Percentiles rank a stretch among this genome's conserved stretches.
These are phyloP conservation scores for Heliamphora pulchella DNA, from an alignment of 179 eudicot species.

Conservation along the genomic window DNA sequence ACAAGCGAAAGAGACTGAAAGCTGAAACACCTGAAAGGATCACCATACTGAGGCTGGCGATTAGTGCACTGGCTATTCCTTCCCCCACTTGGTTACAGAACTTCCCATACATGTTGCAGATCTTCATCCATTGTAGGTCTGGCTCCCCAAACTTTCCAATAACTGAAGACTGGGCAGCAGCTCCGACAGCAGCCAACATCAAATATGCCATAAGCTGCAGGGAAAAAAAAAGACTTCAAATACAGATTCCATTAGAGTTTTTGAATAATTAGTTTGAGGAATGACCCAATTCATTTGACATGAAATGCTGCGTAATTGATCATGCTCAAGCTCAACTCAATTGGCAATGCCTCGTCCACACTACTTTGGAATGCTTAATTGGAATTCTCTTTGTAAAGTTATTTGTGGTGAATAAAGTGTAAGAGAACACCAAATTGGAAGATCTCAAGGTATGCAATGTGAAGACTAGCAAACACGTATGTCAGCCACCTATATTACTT, in stretches of 20 bases:
- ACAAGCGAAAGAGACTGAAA: constrained; percentile 76
- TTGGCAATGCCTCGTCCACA: background rate
- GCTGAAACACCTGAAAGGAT: constrained; percentile 64
- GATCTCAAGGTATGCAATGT: background rate
- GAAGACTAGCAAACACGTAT: constrained; percentile 2
- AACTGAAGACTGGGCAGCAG: constrained; percentile 54
- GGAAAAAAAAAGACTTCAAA: background rate
- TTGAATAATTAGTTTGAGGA: no score
- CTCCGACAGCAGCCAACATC: constrained; percentile 58
- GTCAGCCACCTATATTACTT: background rate
- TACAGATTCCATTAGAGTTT: no score
- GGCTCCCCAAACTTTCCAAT: constrained; percentile 57
- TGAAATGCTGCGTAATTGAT: background rate
- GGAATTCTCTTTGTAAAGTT: background rate
- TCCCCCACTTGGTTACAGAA: constrained; percentile 68
- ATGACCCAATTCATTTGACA: no score
- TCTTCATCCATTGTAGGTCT: constrained; percentile 83
- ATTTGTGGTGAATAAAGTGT: background rate
- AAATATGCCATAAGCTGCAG: constrained; percentile 76
- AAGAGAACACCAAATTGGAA: background rate
- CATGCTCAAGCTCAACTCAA: background rate
- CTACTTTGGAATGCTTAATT: background rate
- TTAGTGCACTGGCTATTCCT: constrained; percentile 57
- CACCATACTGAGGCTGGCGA: constrained; percentile 45
- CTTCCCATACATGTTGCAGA: constrained; percentile 54